phyloP scores from a whole-genome alignment of 768 basidiomycete genomes.

The Lyophyllum decastes region DNA sequence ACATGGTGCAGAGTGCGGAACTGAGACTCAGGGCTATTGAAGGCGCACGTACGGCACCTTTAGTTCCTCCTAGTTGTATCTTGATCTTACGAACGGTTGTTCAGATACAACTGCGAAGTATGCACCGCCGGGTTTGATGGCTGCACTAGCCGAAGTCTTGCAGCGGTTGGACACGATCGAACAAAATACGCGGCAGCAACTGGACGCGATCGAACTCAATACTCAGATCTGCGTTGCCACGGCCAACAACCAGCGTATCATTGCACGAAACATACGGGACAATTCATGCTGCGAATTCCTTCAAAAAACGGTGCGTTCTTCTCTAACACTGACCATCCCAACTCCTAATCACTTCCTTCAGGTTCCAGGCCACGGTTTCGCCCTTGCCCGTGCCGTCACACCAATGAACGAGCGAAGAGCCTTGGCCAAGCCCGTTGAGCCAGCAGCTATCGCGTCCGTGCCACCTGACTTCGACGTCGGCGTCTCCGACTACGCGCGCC shows the following conservation, averaged over 20 bases:
- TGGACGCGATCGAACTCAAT: no score
- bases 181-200: no score
- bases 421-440: conserved; percentile 1
- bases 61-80: no score
- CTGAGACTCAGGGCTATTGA: neutral
- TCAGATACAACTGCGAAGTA: neutral
- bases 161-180: neutral
- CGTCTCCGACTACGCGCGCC: conserved; percentile 6
- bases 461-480: conserved; percentile 12
- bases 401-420: neutral
- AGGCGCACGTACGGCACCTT: neutral
- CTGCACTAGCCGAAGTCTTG: neutral
- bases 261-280: neutral
- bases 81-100: neutral
- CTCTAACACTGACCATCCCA: no score
- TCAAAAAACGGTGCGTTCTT: neutral
- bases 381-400: neutral
- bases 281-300: neutral
- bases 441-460: conserved; percentile 10
- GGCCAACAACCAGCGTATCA: neutral
- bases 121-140: neutral
- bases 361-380: conserved; percentile 7
- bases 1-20: neutral
- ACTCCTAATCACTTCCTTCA: neutral
- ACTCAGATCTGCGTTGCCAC: neutral